Conservation (phyloP, 2,329 filamentous ascomycete species). For the Colletotrichum sp. region DNA sequence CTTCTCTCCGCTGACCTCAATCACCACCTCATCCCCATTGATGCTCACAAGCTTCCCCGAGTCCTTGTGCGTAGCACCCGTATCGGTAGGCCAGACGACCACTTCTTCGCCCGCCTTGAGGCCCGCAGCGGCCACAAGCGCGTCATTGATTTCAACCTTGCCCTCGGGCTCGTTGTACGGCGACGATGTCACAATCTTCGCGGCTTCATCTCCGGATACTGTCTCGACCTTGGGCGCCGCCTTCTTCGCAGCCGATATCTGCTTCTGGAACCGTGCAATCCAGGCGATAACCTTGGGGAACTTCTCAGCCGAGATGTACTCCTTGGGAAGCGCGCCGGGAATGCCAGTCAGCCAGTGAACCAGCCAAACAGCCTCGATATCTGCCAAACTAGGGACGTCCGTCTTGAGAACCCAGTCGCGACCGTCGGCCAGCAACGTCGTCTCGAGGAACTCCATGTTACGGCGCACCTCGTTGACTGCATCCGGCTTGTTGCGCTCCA, state of each 20-base stretch:
- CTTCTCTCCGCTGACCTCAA: slow-evolving; percentile 51
- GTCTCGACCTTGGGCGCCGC: slow-evolving; percentile 37
- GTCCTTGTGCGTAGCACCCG: slow-evolving; percentile 64
- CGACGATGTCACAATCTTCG: slow-evolving; percentile 34
- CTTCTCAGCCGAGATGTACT: slow-evolving; percentile 52
- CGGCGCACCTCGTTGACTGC: slow-evolving; percentile 59
- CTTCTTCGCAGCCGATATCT: slow-evolving; percentile 46
- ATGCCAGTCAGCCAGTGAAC: slow-evolving; percentile 69
- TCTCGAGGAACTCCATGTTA: slow-evolving; percentile 65
- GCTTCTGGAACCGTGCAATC: slow-evolving; percentile 64
- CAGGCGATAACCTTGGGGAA: slow-evolving; percentile 69
- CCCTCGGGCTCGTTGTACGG: slow-evolving; percentile 49
- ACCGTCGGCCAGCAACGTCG: slow-evolving; percentile 67
- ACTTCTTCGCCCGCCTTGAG: slow-evolving; percentile 60
- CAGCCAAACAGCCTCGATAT: slow-evolving; percentile 73
- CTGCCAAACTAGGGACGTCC: slow-evolving; percentile 59
- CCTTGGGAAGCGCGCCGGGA: slow-evolving; percentile 57
- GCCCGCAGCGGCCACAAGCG: slow-evolving; percentile 44
- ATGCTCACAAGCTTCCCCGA: slow-evolving; percentile 59
- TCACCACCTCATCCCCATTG: slow-evolving; percentile 58
- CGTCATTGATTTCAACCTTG: slow-evolving; percentile 54
- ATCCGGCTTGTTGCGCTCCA: slow-evolving; percentile 48
- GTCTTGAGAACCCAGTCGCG: slow-evolving; percentile 66
- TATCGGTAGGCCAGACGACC: slow-evolving; percentile 66
- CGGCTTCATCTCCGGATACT: slow-evolving; percentile 60